Base-by-base conservation (phyloP, 2,329 filamentous ascomycete genomes). In the Ascochyta rabiei region DNA sequence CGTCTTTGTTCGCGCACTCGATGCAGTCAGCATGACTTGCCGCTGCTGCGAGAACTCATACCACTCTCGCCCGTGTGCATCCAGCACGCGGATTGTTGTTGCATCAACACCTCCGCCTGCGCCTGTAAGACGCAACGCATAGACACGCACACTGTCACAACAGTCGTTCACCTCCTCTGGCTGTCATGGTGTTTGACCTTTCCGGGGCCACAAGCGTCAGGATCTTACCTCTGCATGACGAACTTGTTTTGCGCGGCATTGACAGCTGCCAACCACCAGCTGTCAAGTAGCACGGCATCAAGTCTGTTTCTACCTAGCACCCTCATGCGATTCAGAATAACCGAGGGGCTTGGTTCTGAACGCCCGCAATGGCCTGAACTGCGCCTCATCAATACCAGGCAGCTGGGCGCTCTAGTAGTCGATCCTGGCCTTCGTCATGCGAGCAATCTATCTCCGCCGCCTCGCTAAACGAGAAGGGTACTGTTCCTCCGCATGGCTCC, bases 331-430 rank as follows among this genome's bases (percentile, higher is more conserved):
- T 34, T 34, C 31, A 34, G 31, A 16, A 34, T 13, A 28, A 28
- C 8, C 9, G 38, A 33, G 8, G 8, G 45, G 28, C 33, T 26
- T 44, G 48, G 51, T 44, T 54, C 44, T 39, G n/a, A 24, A n/a
- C 16, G 4, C 6, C 13, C 10, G 33, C 33, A 40, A 40, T 44
- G 39, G 52, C 46, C 52, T 49, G 35, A 30, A 44, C 53, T 43
- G 43, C 39, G 53, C 53, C 53, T 44, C 53, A 44, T 52, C 39
- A 48, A 44, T 37, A 42, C 48, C 43, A 50, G 34, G 52, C 41
- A 42, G 35, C 35, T 26, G 52, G 37, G 7, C 1, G n/a, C 38
- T 39, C 43, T 37, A 35, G 43, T 23, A 34, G 45, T 26, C 44
- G 31, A 57, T 49, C 49, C 24, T 45, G 24, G 48, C 45, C 48